Evolutionary conservation across 257 asterid genomes (phyloP), one percentile per base, ranked within the genome.

Genomic region (Paulownia fortunei): DNA sequence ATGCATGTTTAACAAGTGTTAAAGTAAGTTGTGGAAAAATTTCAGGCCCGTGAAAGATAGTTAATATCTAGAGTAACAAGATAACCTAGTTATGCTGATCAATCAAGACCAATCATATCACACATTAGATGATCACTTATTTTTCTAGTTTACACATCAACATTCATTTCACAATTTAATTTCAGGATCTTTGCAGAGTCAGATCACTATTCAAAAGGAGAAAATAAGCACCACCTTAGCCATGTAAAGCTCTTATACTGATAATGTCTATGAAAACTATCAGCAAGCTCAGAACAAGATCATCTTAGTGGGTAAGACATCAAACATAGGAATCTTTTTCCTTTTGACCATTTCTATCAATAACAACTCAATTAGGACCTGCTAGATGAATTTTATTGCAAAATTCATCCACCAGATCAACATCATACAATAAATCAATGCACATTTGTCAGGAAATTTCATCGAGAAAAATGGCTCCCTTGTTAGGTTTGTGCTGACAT

Each of bases 371-470:
- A 30, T 32, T 11, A 30, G 36, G 24, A 51, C 69, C 30, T 21
- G 58, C 54, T 66, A 41, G 5, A 15, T 60, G 11, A 72, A 39
- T 67, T 66, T 46, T 23, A 26, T 55, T 74, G 52, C 56, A 61
- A 61, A 23, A 23, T 67, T 62, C 54, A 63, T 56, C 26, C 46
- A 34, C 68, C 72, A 16, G 11, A 41, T 47, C 24, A 27, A 42
- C 46, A 32, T 55, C 65, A 24, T 41, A 23, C 21, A 72, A 46
- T 69, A 21, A 55, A 39, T 51, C 42, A 39, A 39, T 39, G 69
- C 46, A 51, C 73, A 10, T 66, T 10, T 6, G 13, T 30, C 58
- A 52, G 51, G 46, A 41, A 15, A 34, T 30, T 54, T 16, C 54
- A 69, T 42, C 58, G 56, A 32, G 66, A 59, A 56, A 70, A 46